Evolutionary conservation across 2,329 filamentous ascomycete genomes (phyloP).

Genomic region (Epichloe hybrida): DNA sequence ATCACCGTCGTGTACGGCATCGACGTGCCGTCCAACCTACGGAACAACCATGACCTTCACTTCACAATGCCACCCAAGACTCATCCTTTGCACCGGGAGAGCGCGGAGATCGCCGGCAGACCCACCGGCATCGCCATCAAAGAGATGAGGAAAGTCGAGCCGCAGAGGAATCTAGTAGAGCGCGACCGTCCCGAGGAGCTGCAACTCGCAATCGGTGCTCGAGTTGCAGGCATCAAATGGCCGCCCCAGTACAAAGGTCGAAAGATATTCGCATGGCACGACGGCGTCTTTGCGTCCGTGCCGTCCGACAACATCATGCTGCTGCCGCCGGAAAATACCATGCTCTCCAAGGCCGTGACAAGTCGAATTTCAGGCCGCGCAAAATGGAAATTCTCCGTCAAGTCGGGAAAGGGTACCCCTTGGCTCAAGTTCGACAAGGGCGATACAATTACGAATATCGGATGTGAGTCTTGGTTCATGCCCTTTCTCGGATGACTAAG

Average conservation of each 20-base stretch:
- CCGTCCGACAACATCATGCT: slow-evolving; percentile 35
- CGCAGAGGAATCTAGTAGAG: slow-evolving; percentile 30
- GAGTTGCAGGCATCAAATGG: slow-evolving; percentile 37
- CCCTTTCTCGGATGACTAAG: neutral
- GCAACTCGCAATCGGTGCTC: slow-evolving; percentile 34
- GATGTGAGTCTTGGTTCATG: slow-evolving; percentile 27
- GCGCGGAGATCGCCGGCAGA: slow-evolving; percentile 25
- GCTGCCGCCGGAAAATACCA: slow-evolving; percentile 29
- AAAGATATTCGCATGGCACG: slow-evolving; percentile 43
- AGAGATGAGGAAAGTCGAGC: slow-evolving; percentile 32
- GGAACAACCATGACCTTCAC: slow-evolving; percentile 41
- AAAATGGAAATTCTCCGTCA: slow-evolving; percentile 39
- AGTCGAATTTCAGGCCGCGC: slow-evolving; percentile 34
- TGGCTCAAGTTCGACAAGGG: slow-evolving; percentile 52
- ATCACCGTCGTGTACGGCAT: slow-evolving; percentile 33
- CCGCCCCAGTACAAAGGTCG: slow-evolving; percentile 38
- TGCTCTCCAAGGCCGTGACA: slow-evolving; percentile 31
- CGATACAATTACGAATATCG: slow-evolving; percentile 54
- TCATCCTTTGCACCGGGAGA: slow-evolving; percentile 28
- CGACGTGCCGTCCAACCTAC: slow-evolving; percentile 24
- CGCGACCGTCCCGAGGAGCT: slow-evolving; percentile 25
- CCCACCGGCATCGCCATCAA: slow-evolving; percentile 33
- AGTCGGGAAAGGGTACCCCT: slow-evolving; percentile 26
- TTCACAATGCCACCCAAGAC: slow-evolving; percentile 26
- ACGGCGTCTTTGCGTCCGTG: slow-evolving; percentile 36